phyloP scores from a whole-genome alignment of 345 rosid genomes.

The Rhizophora apiculata region DNA sequence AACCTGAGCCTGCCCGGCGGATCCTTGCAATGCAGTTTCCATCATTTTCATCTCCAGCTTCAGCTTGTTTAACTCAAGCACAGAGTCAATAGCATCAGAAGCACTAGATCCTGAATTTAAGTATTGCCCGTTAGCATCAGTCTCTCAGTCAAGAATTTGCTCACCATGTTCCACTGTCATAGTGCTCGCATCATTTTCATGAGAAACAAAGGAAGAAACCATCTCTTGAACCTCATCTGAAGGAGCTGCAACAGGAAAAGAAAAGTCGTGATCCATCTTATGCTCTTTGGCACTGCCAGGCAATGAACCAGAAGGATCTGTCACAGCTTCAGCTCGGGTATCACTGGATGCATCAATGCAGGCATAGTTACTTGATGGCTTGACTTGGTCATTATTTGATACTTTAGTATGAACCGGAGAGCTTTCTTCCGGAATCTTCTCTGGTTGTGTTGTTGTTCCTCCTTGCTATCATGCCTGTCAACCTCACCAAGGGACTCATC shows the following conservation, averaged over 20 bases:
- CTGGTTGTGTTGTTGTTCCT: slow-evolving; percentile 33
- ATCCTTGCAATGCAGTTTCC: slow-evolving; percentile 95
- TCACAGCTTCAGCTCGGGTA: slow-evolving; percentile 11
- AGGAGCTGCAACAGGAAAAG: slow-evolving; percentile 33
- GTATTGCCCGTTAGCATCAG: slow-evolving; percentile 34
- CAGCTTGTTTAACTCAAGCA: slow-evolving; percentile 65
- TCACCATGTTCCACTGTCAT: slow-evolving; percentile 33
- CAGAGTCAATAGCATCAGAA: slow-evolving; percentile 39
- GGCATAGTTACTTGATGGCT: slow-evolving; percentile 19
- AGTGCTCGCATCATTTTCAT: slow-evolving; percentile 19
- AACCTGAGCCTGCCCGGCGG: slow-evolving; percentile 99
- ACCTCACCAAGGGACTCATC: slow-evolving; percentile 32
- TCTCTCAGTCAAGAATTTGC: slow-evolving; percentile 35
- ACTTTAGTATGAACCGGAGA: slow-evolving; percentile 39
- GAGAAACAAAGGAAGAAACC: slow-evolving; percentile 39
- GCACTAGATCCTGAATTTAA: slow-evolving; percentile 43
- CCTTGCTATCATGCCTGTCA: slow-evolving; percentile 33
- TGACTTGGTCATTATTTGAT: slow-evolving; percentile 19
- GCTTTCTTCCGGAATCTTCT: slow-evolving; percentile 35
- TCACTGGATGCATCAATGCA: slow-evolving; percentile 10
- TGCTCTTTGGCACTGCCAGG: slow-evolving; percentile 27
- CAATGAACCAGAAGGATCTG: slow-evolving; percentile 36
- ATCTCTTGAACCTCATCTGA: slow-evolving; percentile 43
- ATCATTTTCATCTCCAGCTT: slow-evolving; percentile 89
- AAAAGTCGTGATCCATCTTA: slow-evolving; percentile 33